Evolutionary conservation across 176 grass and related monocot species (phyloP), one percentile per base, ranked within the genome.

Genomic region (Pontederia paniculata): DNA sequence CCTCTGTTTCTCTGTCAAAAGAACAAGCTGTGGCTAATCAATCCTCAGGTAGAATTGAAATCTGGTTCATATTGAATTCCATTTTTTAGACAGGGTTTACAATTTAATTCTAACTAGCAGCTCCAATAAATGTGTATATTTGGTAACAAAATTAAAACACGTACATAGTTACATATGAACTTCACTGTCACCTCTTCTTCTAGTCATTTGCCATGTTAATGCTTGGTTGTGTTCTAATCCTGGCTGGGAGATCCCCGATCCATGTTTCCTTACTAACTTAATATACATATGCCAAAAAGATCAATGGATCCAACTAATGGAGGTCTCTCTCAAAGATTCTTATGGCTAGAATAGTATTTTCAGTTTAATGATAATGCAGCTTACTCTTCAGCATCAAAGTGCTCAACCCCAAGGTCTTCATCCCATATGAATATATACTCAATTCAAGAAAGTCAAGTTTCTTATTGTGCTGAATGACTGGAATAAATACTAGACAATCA

Each of bases 151-250:
- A 7, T 42, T 17, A 9, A 18, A 52, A 59, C 45, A 59, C 86
- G 84, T 71, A 91, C 94, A 88, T 98, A 62, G 93, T 88, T 71
- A 91, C 94, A 88, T 98, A 62, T 98, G 94, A 60, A 98, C 80
- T 84, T 98, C 94, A 44, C 21, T 65, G 48, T 88, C 81, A 25
- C 83, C 87, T 68, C 87, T 77, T 19, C 78, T 85, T 81, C 88
- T 91, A 52, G 94, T 93, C 87, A 98, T 98, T 77, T 88, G 83
- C 94, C 87, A 98, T 63, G 94, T 91, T 47, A 98, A 74, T 42
- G 83, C 87, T 77, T 31, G 82, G 52, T 90, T 83, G 66, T 82
- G 86, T 60, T 93, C 78, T 71, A 98, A 88, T 62, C 87, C 94
- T 70, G 94, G 94, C 48, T 98, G 94, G 28, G 94, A 98, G 41